These are phyloP conservation scores for Solanum medicagineum DNA, from an alignment of 257 asterid genomes.

Conservation along the genomic window DNA sequence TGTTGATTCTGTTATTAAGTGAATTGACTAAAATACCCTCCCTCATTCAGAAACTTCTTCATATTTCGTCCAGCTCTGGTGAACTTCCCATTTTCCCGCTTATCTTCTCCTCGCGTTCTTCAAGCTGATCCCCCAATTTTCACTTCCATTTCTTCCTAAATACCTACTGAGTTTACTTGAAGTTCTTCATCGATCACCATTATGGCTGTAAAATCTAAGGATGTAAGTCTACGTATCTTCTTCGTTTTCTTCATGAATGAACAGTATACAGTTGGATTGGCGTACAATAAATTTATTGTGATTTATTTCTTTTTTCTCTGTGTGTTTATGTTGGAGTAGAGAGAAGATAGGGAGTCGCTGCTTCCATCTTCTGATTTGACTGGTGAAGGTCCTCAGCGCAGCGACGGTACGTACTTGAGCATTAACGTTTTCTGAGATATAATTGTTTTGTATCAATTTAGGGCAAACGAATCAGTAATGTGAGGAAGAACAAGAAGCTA, in stretches of 20 bases:
- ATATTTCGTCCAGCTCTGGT: background rate
- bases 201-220: background rate
- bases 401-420: background rate
- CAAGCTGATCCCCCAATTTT: background rate
- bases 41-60: background rate
- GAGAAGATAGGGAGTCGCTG: background rate
- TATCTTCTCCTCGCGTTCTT: background rate
- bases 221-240: background rate
- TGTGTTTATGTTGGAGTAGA: background rate
- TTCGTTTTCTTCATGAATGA: background rate
- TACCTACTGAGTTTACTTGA: background rate
- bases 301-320: background rate
- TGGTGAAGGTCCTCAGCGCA: background rate
- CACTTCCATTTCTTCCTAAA: background rate
- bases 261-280: background rate
- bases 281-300: background rate
- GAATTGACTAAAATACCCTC: background rate
- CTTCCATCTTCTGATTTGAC: background rate
- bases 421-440: background rate
- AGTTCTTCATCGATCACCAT: background rate
- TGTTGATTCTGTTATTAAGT: background rate
- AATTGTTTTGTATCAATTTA: background rate
- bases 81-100: background rate
- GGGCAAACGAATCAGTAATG: background rate
- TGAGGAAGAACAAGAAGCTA: background rate